Percentiles rank a stretch among this genome's conserved stretches.
These are phyloP conservation scores for Carex myosuroides DNA, from an alignment of 176 grass and related monocot species.

Conservation along the genomic window DNA sequence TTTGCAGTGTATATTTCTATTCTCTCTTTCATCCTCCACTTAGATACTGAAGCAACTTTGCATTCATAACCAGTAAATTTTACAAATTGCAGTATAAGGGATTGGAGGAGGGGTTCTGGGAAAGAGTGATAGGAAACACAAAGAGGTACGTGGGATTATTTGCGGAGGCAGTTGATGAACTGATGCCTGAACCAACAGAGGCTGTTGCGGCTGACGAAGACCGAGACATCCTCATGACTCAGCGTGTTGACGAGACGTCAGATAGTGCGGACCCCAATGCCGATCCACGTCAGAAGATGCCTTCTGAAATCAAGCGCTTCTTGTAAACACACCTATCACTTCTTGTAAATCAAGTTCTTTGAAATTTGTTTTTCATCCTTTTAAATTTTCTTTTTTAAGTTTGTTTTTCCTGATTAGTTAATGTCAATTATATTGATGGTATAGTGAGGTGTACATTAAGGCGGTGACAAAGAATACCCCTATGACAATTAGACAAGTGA, in stretches of 20 bases:
- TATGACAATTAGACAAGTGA: conserved; percentile 86
- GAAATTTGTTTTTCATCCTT: neutral
- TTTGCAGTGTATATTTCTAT: conserved; percentile 47
- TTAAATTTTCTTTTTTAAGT: neutral
- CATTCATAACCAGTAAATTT: neutral
- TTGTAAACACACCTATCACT: conserved; percentile 47
- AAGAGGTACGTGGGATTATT: conserved; percentile 74
- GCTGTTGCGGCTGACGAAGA: conserved; percentile 77
- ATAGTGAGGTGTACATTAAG: conserved; percentile 95
- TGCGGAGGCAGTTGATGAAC: conserved; percentile 69
- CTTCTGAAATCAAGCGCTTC: conserved; percentile 90
- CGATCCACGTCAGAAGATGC: conserved; percentile 79
- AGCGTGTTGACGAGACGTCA: conserved; percentile 72
- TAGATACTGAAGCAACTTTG: neutral
- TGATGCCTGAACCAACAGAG: conserved; percentile 95
- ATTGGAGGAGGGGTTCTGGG: conserved; percentile 73
- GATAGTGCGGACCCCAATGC: conserved; percentile 39
- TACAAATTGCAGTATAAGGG: conserved; percentile 56
- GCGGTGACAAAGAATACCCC: conserved; percentile 68
- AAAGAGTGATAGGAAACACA: conserved; percentile 75
- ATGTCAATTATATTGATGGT: conserved; percentile 13
- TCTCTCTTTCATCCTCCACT: neutral
- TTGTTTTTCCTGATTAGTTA: neutral
- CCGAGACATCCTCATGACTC: conserved; percentile 89
- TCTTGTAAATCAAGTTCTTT: neutral